These are phyloP conservation scores for Combretum micranthum DNA, from an alignment of 345 rosid species.

Conservation along the genomic window DNA sequence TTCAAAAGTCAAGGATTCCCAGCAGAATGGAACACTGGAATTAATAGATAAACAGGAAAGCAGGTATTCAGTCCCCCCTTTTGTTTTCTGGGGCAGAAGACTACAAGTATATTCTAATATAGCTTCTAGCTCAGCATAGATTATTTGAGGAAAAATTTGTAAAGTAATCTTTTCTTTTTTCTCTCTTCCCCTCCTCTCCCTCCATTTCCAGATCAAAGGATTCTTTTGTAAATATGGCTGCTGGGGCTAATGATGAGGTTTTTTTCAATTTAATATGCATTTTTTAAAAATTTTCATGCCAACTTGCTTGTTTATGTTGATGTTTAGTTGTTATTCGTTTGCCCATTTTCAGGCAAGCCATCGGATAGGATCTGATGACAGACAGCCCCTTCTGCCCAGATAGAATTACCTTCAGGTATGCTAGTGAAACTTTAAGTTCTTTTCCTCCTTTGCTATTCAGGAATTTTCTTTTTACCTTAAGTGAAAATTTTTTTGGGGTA, in stretches of 20 bases:
- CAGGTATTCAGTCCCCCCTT: no score
- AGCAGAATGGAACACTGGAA: slow-evolving; percentile 11
- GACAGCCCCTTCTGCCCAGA: no score
- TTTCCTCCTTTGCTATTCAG: no score
- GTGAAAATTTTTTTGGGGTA: no score
- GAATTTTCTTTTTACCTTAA: no score
- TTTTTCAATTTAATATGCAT: not conserved
- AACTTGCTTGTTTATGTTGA: not conserved
- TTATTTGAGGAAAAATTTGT: not conserved
- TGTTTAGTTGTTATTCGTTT: not conserved
- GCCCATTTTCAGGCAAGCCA: no score
- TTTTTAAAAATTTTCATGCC: not conserved
- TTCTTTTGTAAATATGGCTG: slow-evolving; percentile 21
- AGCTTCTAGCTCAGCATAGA: no score
- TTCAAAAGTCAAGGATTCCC: slow-evolving; percentile 25
- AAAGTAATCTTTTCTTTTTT: not conserved
- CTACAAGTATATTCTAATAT: not conserved
- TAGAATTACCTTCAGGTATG: no score
- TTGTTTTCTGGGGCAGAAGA: no score
- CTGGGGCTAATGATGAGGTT: slow-evolving; percentile 28
- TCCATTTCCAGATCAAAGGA: slow-evolving; percentile 13
- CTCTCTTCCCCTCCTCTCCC: not conserved
- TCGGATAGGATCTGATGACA: no score
- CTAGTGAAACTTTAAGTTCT: no score
- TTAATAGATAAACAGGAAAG: slow-evolving; percentile 5